phyloP scores from a whole-genome alignment of 2,329 filamentous ascomycete species.

The Cladosporium sp. region DNA sequence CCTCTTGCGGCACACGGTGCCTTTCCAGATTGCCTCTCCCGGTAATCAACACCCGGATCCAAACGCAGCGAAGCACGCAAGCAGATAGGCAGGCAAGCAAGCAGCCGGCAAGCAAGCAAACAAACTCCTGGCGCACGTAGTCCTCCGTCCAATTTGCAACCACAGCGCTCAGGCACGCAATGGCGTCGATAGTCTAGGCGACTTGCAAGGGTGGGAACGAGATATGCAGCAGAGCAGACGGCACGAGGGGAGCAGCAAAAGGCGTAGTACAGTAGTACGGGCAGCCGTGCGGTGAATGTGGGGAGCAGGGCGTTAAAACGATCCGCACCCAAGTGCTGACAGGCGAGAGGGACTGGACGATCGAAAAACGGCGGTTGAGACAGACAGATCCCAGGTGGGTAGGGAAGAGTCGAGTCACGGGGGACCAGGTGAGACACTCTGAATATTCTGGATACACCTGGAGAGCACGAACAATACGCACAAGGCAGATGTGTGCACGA shows the following conservation, averaged over 20 bases:
- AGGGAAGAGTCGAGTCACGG: too few species aligned
- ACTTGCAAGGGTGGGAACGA: conserved; percentile 9
- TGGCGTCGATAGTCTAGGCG: conserved; percentile 8
- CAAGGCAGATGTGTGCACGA: too few species aligned
- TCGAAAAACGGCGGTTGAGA: background rate
- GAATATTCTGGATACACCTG: too few species aligned
- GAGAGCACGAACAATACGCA: too few species aligned
- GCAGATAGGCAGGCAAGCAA: background rate
- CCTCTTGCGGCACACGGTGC: background rate
- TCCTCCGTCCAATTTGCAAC: conserved; percentile 11
- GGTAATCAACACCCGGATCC: background rate
- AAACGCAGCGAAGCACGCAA: background rate
- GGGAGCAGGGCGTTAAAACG: background rate
- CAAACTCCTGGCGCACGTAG: conserved; percentile 7
- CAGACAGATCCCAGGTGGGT: background rate
- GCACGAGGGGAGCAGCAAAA: conserved; percentile 4
- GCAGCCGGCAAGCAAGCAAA: background rate
- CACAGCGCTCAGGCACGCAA: conserved; percentile 10
- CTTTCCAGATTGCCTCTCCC: background rate
- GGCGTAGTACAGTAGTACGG: background rate
- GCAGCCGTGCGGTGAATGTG: conserved; percentile 8
- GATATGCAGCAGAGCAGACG: conserved; percentile 11
- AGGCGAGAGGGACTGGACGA: background rate
- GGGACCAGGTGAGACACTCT: too few species aligned
- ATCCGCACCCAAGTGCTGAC: background rate